Base-by-base conservation (phyloP, 805 yeast genomes). In the Hanseniaspora guilliermondii region DNA sequence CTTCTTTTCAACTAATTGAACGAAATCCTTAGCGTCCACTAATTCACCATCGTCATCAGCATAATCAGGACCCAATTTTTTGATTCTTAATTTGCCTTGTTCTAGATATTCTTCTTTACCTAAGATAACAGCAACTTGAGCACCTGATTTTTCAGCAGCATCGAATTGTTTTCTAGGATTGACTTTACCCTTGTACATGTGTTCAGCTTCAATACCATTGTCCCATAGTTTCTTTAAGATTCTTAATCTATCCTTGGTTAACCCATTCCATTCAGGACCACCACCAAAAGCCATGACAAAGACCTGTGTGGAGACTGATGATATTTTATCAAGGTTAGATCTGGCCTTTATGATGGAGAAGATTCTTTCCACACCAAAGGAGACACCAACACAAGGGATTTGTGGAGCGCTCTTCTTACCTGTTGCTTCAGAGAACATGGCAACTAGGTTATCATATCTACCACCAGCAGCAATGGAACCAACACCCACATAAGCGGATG, bases 381-480 rank as follows among this genome's bases (percentile, higher is more conserved):
- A 93, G 53, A 91, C 74, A 68, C 98, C 98, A 55, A 93, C 95
- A 74, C 98, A 93, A 27, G 98, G 98, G 64, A 93, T 88, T 22
- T 89, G 83, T 11, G 73, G 71, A 44, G 47, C 47, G 48, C 77
- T 74, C 68, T 83, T 83, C 70, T 86, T 87, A 61, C 93, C 88
- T 60, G 82, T 82, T 42, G 94, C 82, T 57, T 77, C 76, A 53
- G 87, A 78, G 68, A 93, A 93, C 98, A 93, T 93, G 61, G 96
- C 96, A 38, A 93, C 97, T 57, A 93, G 78, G 63, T 85, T 84
- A 69, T 93, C 98, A 70, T 93, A 93, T 70, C 98, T 86, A 60
- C 98, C 98, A 72, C 98, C 98, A 49, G 96, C 98, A 50, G 96
- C 96, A 64, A 93, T 88, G 6, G 98, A 93, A 36, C 98, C 98